Percentiles rank a stretch among this genome's conserved stretches.
Conservation (phyloP, 495 filamentous ascomycete species). For the Viridothelium virens region DNA sequence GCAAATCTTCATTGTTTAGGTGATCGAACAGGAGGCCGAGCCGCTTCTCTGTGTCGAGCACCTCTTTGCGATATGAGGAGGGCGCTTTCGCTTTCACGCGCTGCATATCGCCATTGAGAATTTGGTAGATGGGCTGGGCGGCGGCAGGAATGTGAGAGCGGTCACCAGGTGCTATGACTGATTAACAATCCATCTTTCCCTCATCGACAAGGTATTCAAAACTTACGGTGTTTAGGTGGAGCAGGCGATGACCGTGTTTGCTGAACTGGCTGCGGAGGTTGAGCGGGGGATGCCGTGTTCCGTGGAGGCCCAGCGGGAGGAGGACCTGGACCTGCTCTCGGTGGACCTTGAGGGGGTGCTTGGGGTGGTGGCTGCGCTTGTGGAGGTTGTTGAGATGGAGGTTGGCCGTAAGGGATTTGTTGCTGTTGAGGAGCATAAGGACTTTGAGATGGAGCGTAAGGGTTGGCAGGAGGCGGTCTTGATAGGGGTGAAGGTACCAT, state of each 20-base stretch:
- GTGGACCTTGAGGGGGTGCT: slow-evolving; percentile 40
- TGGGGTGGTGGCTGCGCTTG: slow-evolving; percentile 38
- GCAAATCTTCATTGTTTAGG: slow-evolving; percentile 86
- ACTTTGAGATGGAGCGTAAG: slow-evolving; percentile 25
- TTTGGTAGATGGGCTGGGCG: slow-evolving; percentile 70
- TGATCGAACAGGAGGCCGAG: slow-evolving; percentile 89
- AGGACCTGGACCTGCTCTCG: slow-evolving; percentile 37
- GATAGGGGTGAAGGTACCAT: slow-evolving; percentile 26
- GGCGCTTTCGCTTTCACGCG: slow-evolving; percentile 79
- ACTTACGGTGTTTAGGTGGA: slow-evolving; percentile 57
- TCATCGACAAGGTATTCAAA: neutral
- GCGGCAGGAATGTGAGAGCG: slow-evolving; percentile 76
- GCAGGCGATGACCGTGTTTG: slow-evolving; percentile 12
- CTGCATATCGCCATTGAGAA: slow-evolving; percentile 76
- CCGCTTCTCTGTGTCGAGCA: slow-evolving; percentile 86
- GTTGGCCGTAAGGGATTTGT: slow-evolving; percentile 37
- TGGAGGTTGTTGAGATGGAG: slow-evolving; percentile 32
- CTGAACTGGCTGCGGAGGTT: slow-evolving; percentile 41
- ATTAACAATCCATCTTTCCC: neutral
- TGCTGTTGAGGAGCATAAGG: slow-evolving; percentile 36
- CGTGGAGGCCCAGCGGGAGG: slow-evolving; percentile 26
- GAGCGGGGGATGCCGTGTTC: slow-evolving; percentile 15
- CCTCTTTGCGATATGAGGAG: slow-evolving; percentile 68
- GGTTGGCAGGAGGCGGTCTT: slow-evolving; percentile 33
- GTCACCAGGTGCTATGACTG: slow-evolving; percentile 61